Evolutionary conservation across 2,329 filamentous ascomycete genomes (phyloP), one percentile per base, ranked within the genome.

Genomic region (Aspergillus unguis): DNA sequence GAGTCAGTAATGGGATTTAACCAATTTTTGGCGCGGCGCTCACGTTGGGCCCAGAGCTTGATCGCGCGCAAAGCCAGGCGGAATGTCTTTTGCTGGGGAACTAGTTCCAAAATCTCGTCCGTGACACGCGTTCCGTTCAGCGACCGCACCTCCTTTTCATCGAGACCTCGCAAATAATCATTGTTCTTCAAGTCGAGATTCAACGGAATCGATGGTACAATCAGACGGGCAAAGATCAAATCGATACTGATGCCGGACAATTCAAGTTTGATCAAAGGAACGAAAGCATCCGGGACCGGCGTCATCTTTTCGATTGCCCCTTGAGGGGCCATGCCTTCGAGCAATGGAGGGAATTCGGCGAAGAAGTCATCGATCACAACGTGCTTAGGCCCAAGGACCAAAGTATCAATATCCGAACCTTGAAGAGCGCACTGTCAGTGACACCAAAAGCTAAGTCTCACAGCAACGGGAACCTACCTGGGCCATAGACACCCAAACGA

Each of bases 181-280:
- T 91, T 92, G 69, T 96, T 91, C 55, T 87, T 88, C 48, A 97
- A 77, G 50, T 86, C 84, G 56, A 94, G 81, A 54, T 87, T 80
- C 46, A 84, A 80, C 27, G 88, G 85, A 58, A 95, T 81, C 61
- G 90, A 82, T 61, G 84, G 83, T 59, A 90, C 76, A 55, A 86
- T 77, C 60, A 95, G 83, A 50, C 88, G 81, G 59, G 88, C 87
- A 72, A 92, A 91, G 68, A 97, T 95, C 61, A 99, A 75, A 80
- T 99, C 94, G 68, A 99, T 95, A 70, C 90, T 94, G 68, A 99
- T 95, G 45, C 86, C 89, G 47, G 82, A 85, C 61, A 95, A 90
- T 69, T 95, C 90, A 65, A 97, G 89, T 70, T 96, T 97, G 77
- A 99, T 97, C 69, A 99, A 95, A 44, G 94, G 94, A 6, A 97